These are phyloP conservation scores for Anthracocystis panici-leucophaei DNA, from an alignment of 1,284 basidiomycete species.

Conservation along the genomic window DNA sequence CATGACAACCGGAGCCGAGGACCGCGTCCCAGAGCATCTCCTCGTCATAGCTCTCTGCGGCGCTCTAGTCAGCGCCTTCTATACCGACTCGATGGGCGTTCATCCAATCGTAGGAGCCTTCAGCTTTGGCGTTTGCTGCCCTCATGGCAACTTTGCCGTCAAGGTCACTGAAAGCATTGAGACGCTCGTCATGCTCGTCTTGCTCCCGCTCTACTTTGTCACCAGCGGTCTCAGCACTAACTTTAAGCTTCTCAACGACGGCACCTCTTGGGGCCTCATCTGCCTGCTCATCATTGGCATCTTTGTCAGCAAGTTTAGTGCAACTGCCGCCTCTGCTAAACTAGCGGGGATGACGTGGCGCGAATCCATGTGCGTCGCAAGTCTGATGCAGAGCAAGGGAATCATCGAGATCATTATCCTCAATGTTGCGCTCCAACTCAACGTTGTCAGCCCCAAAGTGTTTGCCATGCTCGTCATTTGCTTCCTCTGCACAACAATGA, in stretches of 20 bases:
- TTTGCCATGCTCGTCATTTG: slow-evolving; percentile 57
- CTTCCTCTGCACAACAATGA: slow-evolving; percentile 52
- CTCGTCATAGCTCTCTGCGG: slow-evolving; percentile 47
- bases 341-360: slow-evolving; percentile 51
- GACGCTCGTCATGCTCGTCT: slow-evolving; percentile 42
- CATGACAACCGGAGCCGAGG: slow-evolving; percentile 33
- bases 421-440: slow-evolving; percentile 45
- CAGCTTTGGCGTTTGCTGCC: slow-evolving; percentile 50
- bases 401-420: slow-evolving; percentile 61
- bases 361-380: slow-evolving; percentile 49
- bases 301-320: slow-evolving; percentile 54
- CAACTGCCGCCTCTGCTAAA: slow-evolving; percentile 42
- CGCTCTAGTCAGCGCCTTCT: slow-evolving; percentile 49
- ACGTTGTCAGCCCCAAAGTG: slow-evolving; percentile 41
- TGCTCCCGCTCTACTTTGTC: slow-evolving; percentile 58
- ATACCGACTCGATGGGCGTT: slow-evolving; percentile 50
- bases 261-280: slow-evolving; percentile 52
- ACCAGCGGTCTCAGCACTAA: slow-evolving; percentile 49
- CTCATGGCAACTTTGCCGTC: slow-evolving; percentile 55
- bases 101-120: slow-evolving; percentile 58
- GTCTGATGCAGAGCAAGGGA: slow-evolving; percentile 56
- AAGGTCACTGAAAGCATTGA: slow-evolving; percentile 55
- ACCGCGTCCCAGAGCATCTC: slow-evolving; percentile 45
- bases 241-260: slow-evolving; percentile 51
- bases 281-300: slow-evolving; percentile 48